These are phyloP conservation scores for Aspergillus quadrilineatus DNA, from an alignment of 2,329 filamentous ascomycete species.

Conservation along the genomic window DNA sequence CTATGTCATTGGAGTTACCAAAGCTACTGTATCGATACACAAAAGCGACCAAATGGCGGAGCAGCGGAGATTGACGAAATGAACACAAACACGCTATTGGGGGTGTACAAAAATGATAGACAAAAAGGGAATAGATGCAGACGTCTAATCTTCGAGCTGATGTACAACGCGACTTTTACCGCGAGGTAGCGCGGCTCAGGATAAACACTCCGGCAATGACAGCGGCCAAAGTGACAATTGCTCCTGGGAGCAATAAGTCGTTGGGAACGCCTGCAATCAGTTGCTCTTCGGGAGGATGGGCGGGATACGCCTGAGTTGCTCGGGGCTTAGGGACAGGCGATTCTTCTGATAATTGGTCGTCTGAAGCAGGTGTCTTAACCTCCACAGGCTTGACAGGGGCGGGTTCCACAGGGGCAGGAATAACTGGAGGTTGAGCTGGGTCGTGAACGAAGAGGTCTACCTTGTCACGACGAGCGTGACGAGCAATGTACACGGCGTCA, in stretches of 20 bases:
- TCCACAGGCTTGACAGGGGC: conserved; percentile 55
- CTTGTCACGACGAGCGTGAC: conserved; percentile 77
- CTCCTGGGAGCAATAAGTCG: conserved; percentile 86
- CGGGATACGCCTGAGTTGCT: conserved; percentile 45
- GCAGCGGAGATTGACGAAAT: conserved; percentile 15
- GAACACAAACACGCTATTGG: conserved; percentile 13
- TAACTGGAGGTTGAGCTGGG: conserved; percentile 79
- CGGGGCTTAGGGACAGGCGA: conserved; percentile 42
- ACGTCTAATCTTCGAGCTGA: conserved; percentile 4
- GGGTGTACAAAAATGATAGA: conserved; percentile 9
- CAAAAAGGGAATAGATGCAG: conserved; percentile 13
- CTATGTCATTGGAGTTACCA: conserved; percentile 8
- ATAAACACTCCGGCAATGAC: conserved; percentile 94
- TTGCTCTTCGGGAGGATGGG: conserved; percentile 64
- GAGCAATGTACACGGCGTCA: conserved; percentile 83
- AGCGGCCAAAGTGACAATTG: conserved; percentile 90
- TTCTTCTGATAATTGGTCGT: conserved; percentile 55
- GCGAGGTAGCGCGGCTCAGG: conserved; percentile 65
- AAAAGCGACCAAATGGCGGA: conserved; percentile 25
- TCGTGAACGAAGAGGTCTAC: conserved; percentile 97
- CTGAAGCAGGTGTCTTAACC: conserved; percentile 39
- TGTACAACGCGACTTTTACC: conserved; percentile 28
- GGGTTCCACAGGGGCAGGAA: conserved; percentile 63
- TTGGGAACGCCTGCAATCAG: conserved; percentile 90
- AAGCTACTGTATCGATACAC: conserved; percentile 25